Base-by-base conservation (phyloP, 441 rosid genomes). In the Lepidium campestre region DNA sequence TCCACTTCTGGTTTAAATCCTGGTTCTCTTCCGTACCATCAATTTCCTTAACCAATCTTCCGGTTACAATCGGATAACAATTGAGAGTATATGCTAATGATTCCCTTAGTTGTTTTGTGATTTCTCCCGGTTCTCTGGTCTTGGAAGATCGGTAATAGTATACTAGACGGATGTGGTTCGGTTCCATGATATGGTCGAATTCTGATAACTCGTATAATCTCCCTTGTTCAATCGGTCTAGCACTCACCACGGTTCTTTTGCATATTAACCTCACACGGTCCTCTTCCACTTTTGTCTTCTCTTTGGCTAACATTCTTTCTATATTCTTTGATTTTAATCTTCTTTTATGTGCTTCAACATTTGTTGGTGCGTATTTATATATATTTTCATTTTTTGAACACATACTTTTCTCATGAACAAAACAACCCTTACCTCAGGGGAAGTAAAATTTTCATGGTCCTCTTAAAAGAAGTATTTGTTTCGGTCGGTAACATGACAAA, bases 241-340 rank as follows among this genome's bases (percentile, higher is more conserved):
- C 68, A 85, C 97, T 90, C 36, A 85, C 85, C 10, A 81, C 87
- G 1, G 89, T 83, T 60, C 91, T 78, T 77, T 86, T 90, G 78
- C 89, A 76, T 1, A 66, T 66, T 44, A 58, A 62, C n/a, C 74
- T 78, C 57, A 86, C 71, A 0, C 67, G 71, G 22, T 69, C 57
- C 29, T 64, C 61, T 12, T 55, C 73, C 72, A 55, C 47, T 35
- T 10, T 31, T 52, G 12, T 23, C 15, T 59, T 52, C 25, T 58
- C 67, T 57, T 22, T 39, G 3, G 37, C 40, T 5, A 45, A 42
- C 35, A 47, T 8, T 37, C 0, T 35, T 15, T 11, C 36, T 10
- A 10, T 27, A 1, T 32, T 20, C 4, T 13, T 45, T 47, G 34
- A 35, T 15, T 39, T n/a, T 6, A 57, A 47, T 73, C 13, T 25